phyloP scores from a whole-genome alignment of 2,329 filamentous ascomycete species.

The Ramichloridium luteum region DNA sequence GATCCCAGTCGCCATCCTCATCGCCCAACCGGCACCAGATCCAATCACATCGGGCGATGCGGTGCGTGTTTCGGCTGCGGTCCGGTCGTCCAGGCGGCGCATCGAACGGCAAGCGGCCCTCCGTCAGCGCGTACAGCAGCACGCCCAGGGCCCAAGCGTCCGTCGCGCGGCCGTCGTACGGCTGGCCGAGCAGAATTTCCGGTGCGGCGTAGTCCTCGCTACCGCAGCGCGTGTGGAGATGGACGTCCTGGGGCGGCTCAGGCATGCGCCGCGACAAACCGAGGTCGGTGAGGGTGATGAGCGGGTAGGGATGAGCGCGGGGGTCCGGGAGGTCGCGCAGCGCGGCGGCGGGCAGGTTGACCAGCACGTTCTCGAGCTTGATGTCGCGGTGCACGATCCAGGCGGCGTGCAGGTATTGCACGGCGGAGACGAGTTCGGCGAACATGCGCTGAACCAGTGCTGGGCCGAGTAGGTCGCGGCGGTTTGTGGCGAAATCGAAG shows the following conservation, averaged over 20 bases:
- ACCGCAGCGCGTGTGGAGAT: constrained; percentile 85
- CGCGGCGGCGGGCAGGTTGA: constrained; percentile 59
- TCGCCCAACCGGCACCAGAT: constrained; percentile 80
- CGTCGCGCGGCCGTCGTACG: constrained; percentile 82
- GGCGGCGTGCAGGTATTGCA: constrained; percentile 71
- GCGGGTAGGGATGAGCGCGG: constrained; percentile 62
- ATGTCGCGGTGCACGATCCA: constrained; percentile 93
- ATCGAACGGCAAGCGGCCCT: constrained; percentile 88
- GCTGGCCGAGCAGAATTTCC: constrained; percentile 88
- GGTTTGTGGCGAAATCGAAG: constrained; percentile 76
- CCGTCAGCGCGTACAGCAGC: constrained; percentile 81
- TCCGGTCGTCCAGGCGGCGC: constrained; percentile 68
- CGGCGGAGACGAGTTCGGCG: constrained; percentile 73
- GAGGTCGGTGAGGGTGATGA: constrained; percentile 82
- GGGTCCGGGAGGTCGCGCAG: constrained; percentile 56
- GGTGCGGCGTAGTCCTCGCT: constrained; percentile 96
- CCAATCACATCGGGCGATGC: constrained; percentile 95
- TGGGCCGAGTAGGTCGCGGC: constrained; percentile 55
- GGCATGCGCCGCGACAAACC: constrained; percentile 78
- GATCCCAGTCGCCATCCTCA: constrained; percentile 76
- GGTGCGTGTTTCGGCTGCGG: constrained; percentile 63
- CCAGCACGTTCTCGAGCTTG: constrained; percentile 93
- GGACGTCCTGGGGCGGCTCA: constrained; percentile 59
- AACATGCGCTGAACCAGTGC: constrained; percentile 72
- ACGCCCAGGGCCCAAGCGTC: constrained; percentile 96